Evolutionary conservation across 169 alveolate species (phyloP), one percentile per base, ranked within the genome.

Genomic region (Eimeria praecox): DNA sequence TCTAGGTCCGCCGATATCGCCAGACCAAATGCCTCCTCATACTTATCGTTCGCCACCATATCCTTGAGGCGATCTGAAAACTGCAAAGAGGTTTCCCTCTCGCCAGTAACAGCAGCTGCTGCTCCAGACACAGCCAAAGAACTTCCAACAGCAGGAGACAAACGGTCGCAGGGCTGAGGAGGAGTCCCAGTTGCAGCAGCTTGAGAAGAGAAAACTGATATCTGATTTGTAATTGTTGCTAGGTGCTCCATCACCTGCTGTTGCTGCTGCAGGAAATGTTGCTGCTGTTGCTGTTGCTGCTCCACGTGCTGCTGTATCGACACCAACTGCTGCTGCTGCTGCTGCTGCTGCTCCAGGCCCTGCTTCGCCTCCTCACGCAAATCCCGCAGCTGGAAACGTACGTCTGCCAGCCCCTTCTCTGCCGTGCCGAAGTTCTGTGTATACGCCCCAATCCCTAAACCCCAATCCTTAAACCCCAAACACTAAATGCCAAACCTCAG

Each of bases 291-390:
- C 12, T 49, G 64, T 30, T 44, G 59, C 89, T 24, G 59, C 62
- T 78, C 66, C 89, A 22, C 64, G 66, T 42, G 64, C 89, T 78
- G 89, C 89, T 42, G 89, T 46, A n/a, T 9, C 85, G 24, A 40
- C 54, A 30, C n/a, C 54, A 30, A 18, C 62, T 42, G 59, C 64
- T 42, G 64, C 66, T 42, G 89, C 89, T 78, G 59, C 89, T 78
- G 89, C 35, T 44, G 89, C 89, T 78, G 89, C 89, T 38, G 30
- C 35, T n/a, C 89, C 35, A 35, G 22, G 38, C n/a, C 24, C 62
- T 78, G 66, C 89, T 78, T 78, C 89, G 62, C 46, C 10, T 78
- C 89, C 89, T 78, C 89, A 14, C 46, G 89, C 89, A 44, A 20
- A 24, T 78, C 89, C 20, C 46, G 89, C 56, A 78, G 89, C 64